Percentiles rank a stretch among this genome's conserved stretches.
phyloP scores from a whole-genome alignment of 129 eudicot species.

The Pittosporum tobira region DNA sequence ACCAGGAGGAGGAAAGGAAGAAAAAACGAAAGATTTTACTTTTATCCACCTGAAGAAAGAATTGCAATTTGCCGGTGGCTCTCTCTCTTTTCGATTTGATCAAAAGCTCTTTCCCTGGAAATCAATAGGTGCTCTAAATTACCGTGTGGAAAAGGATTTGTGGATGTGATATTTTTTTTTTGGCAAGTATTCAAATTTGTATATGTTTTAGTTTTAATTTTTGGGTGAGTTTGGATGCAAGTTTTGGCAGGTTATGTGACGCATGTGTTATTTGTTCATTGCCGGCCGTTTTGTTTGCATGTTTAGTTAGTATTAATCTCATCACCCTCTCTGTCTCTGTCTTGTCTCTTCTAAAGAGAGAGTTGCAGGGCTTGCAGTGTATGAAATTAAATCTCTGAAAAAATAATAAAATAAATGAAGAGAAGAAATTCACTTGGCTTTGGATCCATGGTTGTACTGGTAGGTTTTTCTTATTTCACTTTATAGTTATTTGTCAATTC shows the following conservation, averaged over 20 bases:
- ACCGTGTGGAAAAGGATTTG: neutral
- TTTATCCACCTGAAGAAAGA: neutral
- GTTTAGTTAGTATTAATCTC: too few species aligned
- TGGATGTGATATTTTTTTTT: neutral
- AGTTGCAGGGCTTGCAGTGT: neutral
- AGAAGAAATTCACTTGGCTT: neutral
- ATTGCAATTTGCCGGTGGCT: neutral
- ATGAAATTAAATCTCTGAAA: neutral
- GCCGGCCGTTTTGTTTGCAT: neutral
- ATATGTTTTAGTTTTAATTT: neutral
- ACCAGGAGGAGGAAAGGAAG: too few species aligned
- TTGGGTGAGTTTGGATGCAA: too few species aligned
- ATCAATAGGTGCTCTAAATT: neutral
- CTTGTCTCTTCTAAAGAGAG: neutral
- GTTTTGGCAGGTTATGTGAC: slow-evolving; percentile 6
- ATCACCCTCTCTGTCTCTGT: neutral
- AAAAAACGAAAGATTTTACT: too few species aligned
- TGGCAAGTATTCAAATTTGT: neutral
- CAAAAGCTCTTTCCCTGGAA: slow-evolving; percentile 1
- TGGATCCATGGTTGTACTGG: neutral
- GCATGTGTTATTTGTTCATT: neutral
- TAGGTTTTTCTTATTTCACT: neutral
- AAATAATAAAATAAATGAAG: neutral
- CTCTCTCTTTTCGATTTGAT: neutral
- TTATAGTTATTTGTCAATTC: neutral